A percentile compares a stretch with the other conserved stretches of the same genome.
Evolutionary conservation across 352 stramenopile genomes (phyloP).

Genomic region (Pythium dissimile): DNA sequence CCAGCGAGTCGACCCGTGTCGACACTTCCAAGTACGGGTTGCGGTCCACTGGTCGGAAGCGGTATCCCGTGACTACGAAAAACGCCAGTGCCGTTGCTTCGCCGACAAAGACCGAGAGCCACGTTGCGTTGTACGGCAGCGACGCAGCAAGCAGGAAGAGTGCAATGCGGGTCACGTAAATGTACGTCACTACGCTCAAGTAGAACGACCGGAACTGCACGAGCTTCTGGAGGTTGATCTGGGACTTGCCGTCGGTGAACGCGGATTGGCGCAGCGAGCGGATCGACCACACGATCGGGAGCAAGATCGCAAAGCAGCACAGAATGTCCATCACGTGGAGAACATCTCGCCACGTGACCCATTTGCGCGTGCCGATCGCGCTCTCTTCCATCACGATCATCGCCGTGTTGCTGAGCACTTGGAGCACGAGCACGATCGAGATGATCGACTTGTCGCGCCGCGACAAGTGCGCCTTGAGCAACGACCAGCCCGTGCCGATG

Average conservation of each 20-base stretch:
- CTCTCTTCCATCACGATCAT: conserved; percentile 86
- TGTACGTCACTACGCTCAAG: conserved; percentile 94
- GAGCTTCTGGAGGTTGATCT: conserved; percentile 89
- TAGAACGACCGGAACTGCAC: conserved; percentile 97
- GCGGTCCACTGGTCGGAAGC: conserved; percentile 89
- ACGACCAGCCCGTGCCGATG: conserved; percentile 96
- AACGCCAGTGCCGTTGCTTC: conserved; percentile 90
- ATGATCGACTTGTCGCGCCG: conserved; percentile 94
- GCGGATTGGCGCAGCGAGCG: conserved; percentile 72
- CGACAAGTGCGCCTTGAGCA: conserved; percentile 96
- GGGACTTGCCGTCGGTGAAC: conserved; percentile 87
- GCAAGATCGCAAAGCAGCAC: conserved; percentile 94
- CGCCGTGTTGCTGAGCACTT: conserved; percentile 94
- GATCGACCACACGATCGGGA: conserved; percentile 97
- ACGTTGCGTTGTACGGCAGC: conserved; percentile 90
- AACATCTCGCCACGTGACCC: conserved; percentile 81
- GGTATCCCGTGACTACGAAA: conserved; percentile 88
- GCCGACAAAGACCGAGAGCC: conserved; percentile 48
- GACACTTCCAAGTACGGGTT: conserved; percentile 92
- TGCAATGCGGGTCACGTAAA: conserved; percentile 98
- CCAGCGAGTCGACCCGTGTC: conserved; percentile 68
- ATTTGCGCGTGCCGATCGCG: conserved; percentile 66
- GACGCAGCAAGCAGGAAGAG: conserved; percentile 91
- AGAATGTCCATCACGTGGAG: conserved; percentile 96
- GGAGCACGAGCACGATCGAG: conserved; percentile 89